Evolutionary conservation across 257 asterid species (phyloP), one percentile per base, ranked within the genome.

Genomic region (Thymus quinquecostatus): DNA sequence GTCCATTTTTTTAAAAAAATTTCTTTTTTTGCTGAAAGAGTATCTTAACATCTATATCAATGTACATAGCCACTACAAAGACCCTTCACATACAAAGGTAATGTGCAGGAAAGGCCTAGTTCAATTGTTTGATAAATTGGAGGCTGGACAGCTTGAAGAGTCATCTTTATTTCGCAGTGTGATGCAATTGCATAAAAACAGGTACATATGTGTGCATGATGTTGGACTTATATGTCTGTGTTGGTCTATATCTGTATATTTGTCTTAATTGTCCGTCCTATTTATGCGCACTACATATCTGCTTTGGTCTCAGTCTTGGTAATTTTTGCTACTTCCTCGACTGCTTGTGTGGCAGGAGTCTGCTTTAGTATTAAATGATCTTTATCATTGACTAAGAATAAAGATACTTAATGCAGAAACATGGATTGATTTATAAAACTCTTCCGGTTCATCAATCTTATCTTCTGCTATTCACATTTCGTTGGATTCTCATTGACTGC

Each of bases 41-140:
- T 21, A 21, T 21, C 21, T 21, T 21, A 21, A 21, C 21, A 21
- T 21, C 4, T 34, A 64, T 28, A 44, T 58, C 48, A 34, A 47
- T 62, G 9, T 12, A 28, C 40, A 43, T 61, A 49, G 47, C 59
- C 28, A 13, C 48, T 44, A 5, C 29, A 6, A 14, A 50, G 43
- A 64, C 36, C 58, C 66, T 72, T 34, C 66, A 66, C 69, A 63
- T 28, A 74, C 60, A 68, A 80, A 64, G 62, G 56, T 66, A 66
- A 40, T 58, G 43, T 77, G 79, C 96, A 94, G 99, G 95, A 88
- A 83, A 82, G 88, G 93, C 77, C 85, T 94, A 12, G 96, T 89
- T 66, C 88, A 87, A 68, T 60, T 91, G 81, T 83, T 91, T 78
- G 95, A 91, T 72, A 83, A 82, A 83, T 56, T 89, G 77, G 97